Evolutionary conservation across 768 basidiomycete genomes (phyloP), one percentile per base, ranked within the genome.

Genomic region (Lenzites betulinus): DNA sequence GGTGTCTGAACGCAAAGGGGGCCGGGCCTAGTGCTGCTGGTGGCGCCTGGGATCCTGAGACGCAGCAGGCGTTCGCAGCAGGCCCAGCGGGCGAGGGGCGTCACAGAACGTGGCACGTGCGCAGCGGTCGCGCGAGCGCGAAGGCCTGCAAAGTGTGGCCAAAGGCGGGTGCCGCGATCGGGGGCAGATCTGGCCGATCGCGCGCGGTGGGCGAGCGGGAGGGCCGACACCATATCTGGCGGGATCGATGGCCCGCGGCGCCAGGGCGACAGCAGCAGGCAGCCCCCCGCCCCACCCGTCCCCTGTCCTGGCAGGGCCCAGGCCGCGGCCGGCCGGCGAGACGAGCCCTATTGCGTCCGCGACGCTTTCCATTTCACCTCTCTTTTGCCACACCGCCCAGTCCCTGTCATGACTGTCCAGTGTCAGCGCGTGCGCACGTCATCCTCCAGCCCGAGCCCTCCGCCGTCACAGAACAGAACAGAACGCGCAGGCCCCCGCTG

Each of bases 1-100:
- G 54, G 50, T 56, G 60, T 11, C 49, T 23, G 60, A 62, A 62
- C 54, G 50, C 54, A 51, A 62, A 51, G 7, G 30, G 11, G 30
- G 38, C 7, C 7, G 38, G 38, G 13, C 6, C 7, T 39, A 18
- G 38, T 39, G 38, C 38, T 56, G 47, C 36, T 5, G 20, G 59
- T 48, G 51, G 51, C 59, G 59, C 48, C 25, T 39, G 56, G 2
- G 9, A n/a, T n/a, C n/a, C n/a, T n/a, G n/a, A n/a, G n/a, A n/a
- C n/a, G n/a, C n/a, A n/a, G n/a, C n/a, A n/a, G n/a, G n/a, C n/a
- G n/a, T n/a, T n/a, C n/a, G n/a, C n/a, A n/a, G n/a, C n/a, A n/a
- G n/a, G n/a, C n/a, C n/a, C n/a, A n/a, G n/a, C n/a, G n/a, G n/a
- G n/a, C n/a, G n/a, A n/a, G n/a, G n/a, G 6, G 23, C 46, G 18